Conservation (phyloP, 2,329 filamentous ascomycete genomes). For the Ophiobolus disseminans region DNA sequence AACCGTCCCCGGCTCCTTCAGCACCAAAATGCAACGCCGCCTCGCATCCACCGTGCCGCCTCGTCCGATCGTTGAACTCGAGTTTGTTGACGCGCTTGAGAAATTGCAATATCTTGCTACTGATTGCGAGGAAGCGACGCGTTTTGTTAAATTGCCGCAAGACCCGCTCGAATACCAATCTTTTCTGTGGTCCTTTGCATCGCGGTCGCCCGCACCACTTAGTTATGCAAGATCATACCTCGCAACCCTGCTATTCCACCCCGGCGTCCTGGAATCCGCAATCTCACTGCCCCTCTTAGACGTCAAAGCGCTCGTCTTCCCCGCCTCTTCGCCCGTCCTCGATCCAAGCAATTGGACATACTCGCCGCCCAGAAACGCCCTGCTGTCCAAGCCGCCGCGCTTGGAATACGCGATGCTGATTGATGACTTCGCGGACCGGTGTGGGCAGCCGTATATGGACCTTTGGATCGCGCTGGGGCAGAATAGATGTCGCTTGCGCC, state of each 20-base stretch:
- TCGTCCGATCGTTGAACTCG: slow-evolving; percentile 81
- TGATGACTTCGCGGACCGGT: slow-evolving; percentile 68
- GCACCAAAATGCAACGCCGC: slow-evolving; percentile 86
- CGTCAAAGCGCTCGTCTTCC: slow-evolving; percentile 77
- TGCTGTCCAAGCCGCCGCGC: slow-evolving; percentile 71
- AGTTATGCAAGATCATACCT: slow-evolving; percentile 83
- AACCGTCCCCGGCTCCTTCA: slow-evolving; percentile 80
- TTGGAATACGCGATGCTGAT: slow-evolving; percentile 72
- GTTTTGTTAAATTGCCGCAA: slow-evolving; percentile 35
- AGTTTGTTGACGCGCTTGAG: slow-evolving; percentile 72
- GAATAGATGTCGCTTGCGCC: slow-evolving; percentile 87
- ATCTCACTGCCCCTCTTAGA: slow-evolving; percentile 82
- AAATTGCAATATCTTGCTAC: slow-evolving; percentile 74
- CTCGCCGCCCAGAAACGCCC: slow-evolving; percentile 58
- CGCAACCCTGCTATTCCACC: slow-evolving; percentile 76
- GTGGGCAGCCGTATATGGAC: slow-evolving; percentile 76
- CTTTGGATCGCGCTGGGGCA: slow-evolving; percentile 85
- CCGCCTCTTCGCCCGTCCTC: slow-evolving; percentile 72
- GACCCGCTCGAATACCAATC: slow-evolving; percentile 57
- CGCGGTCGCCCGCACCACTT: slow-evolving; percentile 80
- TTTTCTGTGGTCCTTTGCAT: slow-evolving; percentile 76
- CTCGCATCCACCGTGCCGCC: slow-evolving; percentile 94
- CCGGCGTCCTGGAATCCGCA: slow-evolving; percentile 68
- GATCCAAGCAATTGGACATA: slow-evolving; percentile 77
- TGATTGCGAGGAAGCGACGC: slow-evolving; percentile 69